Base-by-base conservation (phyloP, 2,329 filamentous ascomycete genomes). In the Magnaporthiopsis poae region DNA sequence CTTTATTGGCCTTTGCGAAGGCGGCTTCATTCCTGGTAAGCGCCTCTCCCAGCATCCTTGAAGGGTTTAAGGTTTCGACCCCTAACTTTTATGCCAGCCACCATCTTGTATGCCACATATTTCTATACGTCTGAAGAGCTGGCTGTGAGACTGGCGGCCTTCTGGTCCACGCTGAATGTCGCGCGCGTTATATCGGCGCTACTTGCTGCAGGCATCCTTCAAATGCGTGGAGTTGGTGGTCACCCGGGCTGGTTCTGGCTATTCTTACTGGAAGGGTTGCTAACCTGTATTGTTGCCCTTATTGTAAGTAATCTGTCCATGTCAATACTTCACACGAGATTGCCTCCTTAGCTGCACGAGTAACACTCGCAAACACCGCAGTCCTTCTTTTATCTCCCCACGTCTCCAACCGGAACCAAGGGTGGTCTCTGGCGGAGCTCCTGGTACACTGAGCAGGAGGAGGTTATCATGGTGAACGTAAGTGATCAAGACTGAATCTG, bases 121-220 rank as follows among this genome's bases (percentile, higher is more conserved):
- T 92, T 89, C 75, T 92, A 90, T 77, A 91, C 84, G 3, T 85
- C 84, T 1, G 81, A 80, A 65, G 89, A 92, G 72, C 77, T 92
- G 0, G 87, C 88, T 0, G 81, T 84, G 39, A 84, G 90, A 0
- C 79, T 92, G 12, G 86, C 86, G 61, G 87, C 81, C 71, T 91
- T 91, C 75, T 92, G 89, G 89, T 80, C 79, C 0, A 81, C 80
- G 2, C 75, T 82, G 33, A 81, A 74, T 71, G 27, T 78, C 74
- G 69, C 78, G 70, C 64, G 76, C 66, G 76, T 81, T 59, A 77
- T 81, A 46, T 81, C 84, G 0, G 83, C 85, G 18, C 73, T 82
- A 0, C 68, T 82, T 7, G 80, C 80, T 5, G 78, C 78, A 0
- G 79, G 75, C 2, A 76, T 82, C 18, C 75, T 86, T 2, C 76